phyloP scores from a whole-genome alignment of 2,329 filamentous ascomycete species.

The Penicillium janthinellum region DNA sequence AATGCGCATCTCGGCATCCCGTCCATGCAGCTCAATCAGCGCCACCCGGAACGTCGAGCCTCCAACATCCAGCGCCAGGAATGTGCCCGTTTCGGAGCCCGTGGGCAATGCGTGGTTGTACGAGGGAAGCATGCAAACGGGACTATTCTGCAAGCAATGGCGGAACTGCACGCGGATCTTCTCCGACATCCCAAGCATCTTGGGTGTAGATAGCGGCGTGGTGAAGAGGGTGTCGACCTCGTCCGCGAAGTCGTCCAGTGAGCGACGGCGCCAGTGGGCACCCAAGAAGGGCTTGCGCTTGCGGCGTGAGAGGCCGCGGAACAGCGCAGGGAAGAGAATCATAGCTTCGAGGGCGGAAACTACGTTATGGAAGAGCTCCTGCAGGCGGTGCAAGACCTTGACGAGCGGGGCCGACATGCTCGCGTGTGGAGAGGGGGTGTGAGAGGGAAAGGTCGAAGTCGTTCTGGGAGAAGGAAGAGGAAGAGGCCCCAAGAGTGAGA shows the following conservation, averaged over 20 bases:
- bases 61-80: constrained; percentile 64
- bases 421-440: constrained; percentile 4
- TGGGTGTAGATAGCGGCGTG: constrained; percentile 36
- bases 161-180: constrained; percentile 55
- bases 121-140: constrained; percentile 66
- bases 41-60: constrained; percentile 68
- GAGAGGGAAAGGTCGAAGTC: constrained; percentile 4
- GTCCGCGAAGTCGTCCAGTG: constrained; percentile 42
- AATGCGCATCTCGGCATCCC: constrained; percentile 55
- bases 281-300: constrained; percentile 38
- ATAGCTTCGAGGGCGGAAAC: constrained; percentile 44
- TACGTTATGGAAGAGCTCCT: constrained; percentile 45
- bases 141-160: constrained; percentile 56
- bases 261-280: constrained; percentile 39
- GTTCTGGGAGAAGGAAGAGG: neutral
- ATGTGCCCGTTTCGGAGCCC: constrained; percentile 61
- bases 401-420: constrained; percentile 41
- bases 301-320: constrained; percentile 36
- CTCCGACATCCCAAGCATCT: constrained; percentile 48
- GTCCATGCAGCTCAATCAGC: constrained; percentile 58
- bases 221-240: constrained; percentile 44
- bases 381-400: constrained; percentile 45
- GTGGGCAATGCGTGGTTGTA: constrained; percentile 64
- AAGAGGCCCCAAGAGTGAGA: constrained; percentile 9
- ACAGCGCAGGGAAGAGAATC: constrained; percentile 44